These are phyloP conservation scores for Cladosporium sp. DNA, from an alignment of 2,329 filamentous ascomycete genomes.

Conservation along the genomic window DNA sequence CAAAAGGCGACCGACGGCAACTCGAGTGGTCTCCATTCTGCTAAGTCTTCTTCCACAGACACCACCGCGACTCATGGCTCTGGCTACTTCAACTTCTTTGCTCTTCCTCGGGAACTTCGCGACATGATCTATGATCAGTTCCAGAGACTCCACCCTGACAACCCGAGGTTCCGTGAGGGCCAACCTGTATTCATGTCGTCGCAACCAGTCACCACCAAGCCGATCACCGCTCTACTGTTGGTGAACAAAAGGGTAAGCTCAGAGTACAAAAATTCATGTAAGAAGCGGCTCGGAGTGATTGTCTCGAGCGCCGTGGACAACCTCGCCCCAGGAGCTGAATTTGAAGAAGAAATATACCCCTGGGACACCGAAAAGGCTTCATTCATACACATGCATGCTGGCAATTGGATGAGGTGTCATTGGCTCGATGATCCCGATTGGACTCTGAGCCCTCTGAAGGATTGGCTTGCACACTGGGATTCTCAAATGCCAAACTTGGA, in stretches of 20 bases:
- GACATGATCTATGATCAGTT: slow-evolving; percentile 24
- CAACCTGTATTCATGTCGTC: not conserved
- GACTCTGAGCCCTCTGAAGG: not conserved
- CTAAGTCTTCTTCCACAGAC: not conserved
- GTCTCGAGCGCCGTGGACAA: not conserved
- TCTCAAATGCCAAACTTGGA: not conserved
- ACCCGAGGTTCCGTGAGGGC: not conserved
- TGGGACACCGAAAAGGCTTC: not conserved
- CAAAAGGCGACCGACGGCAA: not conserved
- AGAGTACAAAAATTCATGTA: not conserved
- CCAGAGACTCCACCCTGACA: not conserved
- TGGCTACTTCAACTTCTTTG: slow-evolving; percentile 19
- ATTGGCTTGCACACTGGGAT: not conserved
- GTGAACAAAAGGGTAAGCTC: not conserved
- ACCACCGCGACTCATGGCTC: not conserved
- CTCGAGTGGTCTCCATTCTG: not conserved
- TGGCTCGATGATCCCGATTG: not conserved
- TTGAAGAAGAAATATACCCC: not conserved
- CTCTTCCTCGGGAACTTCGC: slow-evolving; percentile 24
- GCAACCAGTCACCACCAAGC: not conserved
- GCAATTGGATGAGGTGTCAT: not conserved
- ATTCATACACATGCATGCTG: not conserved
- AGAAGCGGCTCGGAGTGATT: not conserved
- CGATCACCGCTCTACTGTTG: not conserved
- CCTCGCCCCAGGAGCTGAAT: not conserved